phyloP scores from a whole-genome alignment of 176 grass and related monocot genomes.

The Oryza meridionalis region DNA sequence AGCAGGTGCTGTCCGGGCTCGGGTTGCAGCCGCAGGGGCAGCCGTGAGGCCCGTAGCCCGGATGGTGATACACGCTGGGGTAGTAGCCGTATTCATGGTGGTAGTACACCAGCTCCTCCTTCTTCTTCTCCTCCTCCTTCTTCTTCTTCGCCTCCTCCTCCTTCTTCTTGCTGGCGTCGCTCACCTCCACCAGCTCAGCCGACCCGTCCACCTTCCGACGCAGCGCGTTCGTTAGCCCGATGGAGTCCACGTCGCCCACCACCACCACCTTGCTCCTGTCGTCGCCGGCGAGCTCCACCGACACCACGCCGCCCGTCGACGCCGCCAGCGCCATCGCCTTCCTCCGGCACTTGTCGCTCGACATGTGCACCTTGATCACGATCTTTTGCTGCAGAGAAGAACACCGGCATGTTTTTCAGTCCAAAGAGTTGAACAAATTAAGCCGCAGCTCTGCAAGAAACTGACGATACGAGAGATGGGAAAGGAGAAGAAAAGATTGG shows the following conservation, averaged over 20 bases:
- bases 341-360: constrained; percentile 46
- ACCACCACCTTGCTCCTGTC: constrained; percentile 25
- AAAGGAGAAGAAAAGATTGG: background rate
- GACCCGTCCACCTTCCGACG: constrained; percentile 36
- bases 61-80: background rate
- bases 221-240: constrained; percentile 43
- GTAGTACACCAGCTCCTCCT: background rate
- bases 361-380: constrained; percentile 61
- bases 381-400: constrained; percentile 48
- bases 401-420: background rate
- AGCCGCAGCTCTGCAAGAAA: background rate
- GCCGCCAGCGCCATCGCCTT: constrained; percentile 67
- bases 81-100: background rate
- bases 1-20: background rate
- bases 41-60: background rate
- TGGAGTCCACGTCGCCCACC: constrained; percentile 42
- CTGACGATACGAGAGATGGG: background rate
- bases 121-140: background rate
- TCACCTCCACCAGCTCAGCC: constrained; percentile 38
- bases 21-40: background rate
- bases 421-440: background rate
- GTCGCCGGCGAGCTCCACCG: constrained; percentile 44
- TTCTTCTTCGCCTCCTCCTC: constrained; percentile 26
- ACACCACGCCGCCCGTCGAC: constrained; percentile 41
- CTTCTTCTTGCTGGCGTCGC: constrained; percentile 23